Conservation (phyloP, 2,329 filamentous ascomycete genomes). For the Penicillium rolfsii region DNA sequence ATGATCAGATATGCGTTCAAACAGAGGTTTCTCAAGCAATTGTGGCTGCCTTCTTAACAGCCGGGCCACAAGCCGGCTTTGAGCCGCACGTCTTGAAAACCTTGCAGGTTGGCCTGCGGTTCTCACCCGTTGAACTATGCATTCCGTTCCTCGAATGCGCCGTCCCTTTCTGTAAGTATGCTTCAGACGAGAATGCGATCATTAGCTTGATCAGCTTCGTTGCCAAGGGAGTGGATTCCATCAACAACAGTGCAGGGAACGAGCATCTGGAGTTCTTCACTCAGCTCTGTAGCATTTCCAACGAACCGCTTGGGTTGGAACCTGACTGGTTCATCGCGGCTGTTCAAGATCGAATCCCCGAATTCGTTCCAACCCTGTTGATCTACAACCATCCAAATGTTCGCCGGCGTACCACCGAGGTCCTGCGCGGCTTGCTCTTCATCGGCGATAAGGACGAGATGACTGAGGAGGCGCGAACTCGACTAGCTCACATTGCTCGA, state of each 20-base stretch:
- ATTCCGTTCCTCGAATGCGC: constrained; percentile 63
- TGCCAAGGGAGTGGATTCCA: constrained; percentile 53
- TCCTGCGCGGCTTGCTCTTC: constrained; percentile 50
- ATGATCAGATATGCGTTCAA: constrained; percentile 58
- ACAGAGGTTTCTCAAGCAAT: constrained; percentile 58
- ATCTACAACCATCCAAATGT: constrained; percentile 54
- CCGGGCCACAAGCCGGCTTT: constrained; percentile 56
- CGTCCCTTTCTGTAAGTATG: constrained; percentile 55
- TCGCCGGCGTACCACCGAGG: constrained; percentile 49
- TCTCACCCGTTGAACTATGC: constrained; percentile 52
- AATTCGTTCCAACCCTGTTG: constrained; percentile 58
- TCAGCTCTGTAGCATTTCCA: constrained; percentile 52
- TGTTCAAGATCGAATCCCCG: constrained; percentile 47
- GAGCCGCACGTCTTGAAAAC: constrained; percentile 55
- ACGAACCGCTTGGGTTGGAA: constrained; percentile 41
- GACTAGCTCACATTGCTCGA: constrained; percentile 36
- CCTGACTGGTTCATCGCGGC: constrained; percentile 39
- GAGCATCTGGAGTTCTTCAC: constrained; percentile 58
- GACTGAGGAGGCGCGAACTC: constrained; percentile 32
- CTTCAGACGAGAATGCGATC: constrained; percentile 43
- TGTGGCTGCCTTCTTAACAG: constrained; percentile 59
- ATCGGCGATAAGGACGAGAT: constrained; percentile 31
- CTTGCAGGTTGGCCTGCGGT: constrained; percentile 58
- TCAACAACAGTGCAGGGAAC: constrained; percentile 51
- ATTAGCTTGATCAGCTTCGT: constrained; percentile 45